phyloP scores from a whole-genome alignment of 768 basidiomycete genomes.

The Daedaleopsis nitida region DNA sequence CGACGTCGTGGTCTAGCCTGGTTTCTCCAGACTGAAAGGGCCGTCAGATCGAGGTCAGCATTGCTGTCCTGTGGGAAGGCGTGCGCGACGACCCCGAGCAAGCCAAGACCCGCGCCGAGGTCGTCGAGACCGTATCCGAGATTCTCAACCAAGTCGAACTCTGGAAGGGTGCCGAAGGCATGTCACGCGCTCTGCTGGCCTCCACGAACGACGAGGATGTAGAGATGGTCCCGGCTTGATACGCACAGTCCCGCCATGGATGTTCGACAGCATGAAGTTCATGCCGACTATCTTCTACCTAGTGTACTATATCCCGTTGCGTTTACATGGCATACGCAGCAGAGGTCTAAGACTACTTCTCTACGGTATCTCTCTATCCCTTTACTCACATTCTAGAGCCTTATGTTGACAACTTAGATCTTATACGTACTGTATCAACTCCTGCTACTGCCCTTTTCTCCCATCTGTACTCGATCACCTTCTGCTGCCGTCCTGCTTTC shows the following conservation, averaged over 20 bases:
- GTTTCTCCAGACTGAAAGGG: constrained; percentile 6
- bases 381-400: background rate
- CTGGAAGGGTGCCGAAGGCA: constrained; percentile 42
- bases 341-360: no score
- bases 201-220: background rate
- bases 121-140: constrained; percentile 39
- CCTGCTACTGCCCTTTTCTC: no score
- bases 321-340: no score
- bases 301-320: no score
- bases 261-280: no score
- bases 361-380: background rate
- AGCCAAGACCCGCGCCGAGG: constrained; percentile 39
- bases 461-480: no score
- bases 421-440: no score
- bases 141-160: constrained; percentile 47
- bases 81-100: constrained; percentile 50
- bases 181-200: background rate
- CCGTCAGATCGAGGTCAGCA: constrained; percentile 50
- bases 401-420: no score
- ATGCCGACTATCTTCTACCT: no score
- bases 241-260: no score
- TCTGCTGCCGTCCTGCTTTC: no score
- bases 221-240: no score
- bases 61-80: constrained; percentile 64
- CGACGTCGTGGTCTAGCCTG: background rate